phyloP scores from a whole-genome alignment of 371 early-diverging fungal species.

The Rhizopus microsporus region DNA sequence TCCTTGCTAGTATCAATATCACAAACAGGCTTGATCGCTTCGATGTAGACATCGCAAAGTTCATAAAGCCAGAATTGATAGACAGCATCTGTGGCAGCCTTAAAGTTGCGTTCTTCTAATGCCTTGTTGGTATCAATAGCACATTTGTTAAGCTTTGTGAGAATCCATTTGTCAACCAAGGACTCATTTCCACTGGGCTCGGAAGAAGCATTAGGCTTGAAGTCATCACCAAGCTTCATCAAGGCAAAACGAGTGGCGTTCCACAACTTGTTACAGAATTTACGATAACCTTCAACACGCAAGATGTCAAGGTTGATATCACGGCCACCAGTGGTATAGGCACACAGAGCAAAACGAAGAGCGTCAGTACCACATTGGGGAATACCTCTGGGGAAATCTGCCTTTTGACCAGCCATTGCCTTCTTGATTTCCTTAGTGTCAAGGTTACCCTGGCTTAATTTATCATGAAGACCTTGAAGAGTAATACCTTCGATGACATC shows the following conservation, averaged over 20 bases:
- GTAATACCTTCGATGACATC: conserved; percentile 97
- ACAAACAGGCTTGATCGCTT: conserved; percentile 88
- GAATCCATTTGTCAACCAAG: conserved; percentile 92
- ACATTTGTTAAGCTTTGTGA: conserved; percentile 86
- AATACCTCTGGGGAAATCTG: conserved; percentile 98
- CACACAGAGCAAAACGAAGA: conserved; percentile 95
- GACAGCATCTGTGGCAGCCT: conserved; percentile 89
- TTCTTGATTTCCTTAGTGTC: conserved; percentile 91
- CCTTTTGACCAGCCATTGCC: conserved; percentile 85
- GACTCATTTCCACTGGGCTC: conserved; percentile 81
- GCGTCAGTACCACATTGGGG: conserved; percentile 99
- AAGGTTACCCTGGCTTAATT: conserved; percentile 86
- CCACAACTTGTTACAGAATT: conserved; percentile 99
- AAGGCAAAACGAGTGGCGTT: conserved; percentile 96
- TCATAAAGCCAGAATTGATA: conserved; percentile 97
- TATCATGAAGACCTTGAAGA: conserved; percentile 77
- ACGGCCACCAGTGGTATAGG: conserved; percentile 89
- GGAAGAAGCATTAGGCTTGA: conserved; percentile 65
- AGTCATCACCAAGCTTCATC: conserved; percentile 88
- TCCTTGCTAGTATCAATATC: conserved; percentile 59
- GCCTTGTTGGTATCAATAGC: conserved; percentile 75
- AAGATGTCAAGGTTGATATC: conserved; percentile 98
- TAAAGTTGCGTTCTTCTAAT: conserved; percentile 91
- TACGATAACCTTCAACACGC: conserved; percentile 98
- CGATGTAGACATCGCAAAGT: conserved; percentile 98